phyloP scores from a whole-genome alignment of 2,329 filamentous ascomycete species.

The Claviceps pusilla region DNA sequence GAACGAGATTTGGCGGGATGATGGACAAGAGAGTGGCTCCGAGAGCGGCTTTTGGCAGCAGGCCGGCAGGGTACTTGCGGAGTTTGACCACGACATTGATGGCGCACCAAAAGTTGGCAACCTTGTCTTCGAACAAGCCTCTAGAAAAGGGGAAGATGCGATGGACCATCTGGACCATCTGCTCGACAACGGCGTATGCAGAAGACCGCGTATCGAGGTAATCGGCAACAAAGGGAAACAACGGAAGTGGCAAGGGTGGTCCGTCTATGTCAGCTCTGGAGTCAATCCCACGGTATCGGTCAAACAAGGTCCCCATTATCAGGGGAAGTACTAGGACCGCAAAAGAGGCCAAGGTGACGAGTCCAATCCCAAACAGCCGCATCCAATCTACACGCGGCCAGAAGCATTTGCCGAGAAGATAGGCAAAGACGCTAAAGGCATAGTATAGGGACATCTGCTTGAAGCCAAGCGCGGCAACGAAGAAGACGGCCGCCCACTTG shows the following conservation, averaged over 20 bases:
- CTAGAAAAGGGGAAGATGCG: slow-evolving; percentile 91
- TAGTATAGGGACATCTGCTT: slow-evolving; percentile 99
- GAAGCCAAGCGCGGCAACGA: slow-evolving; percentile 85
- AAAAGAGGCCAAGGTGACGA: slow-evolving; percentile 60
- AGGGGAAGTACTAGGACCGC: slow-evolving; percentile 62
- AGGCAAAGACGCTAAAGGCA: slow-evolving; percentile 82
- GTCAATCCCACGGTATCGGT: slow-evolving; percentile 49
- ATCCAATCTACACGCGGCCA: slow-evolving; percentile 53
- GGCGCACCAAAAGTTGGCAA: slow-evolving; percentile 95
- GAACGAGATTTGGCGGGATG: slow-evolving; percentile 59
- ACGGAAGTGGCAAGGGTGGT: slow-evolving; percentile 46
- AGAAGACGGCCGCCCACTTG: slow-evolving; percentile 84
- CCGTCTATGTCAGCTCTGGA: slow-evolving; percentile 41
- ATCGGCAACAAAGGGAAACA: slow-evolving; percentile 41
- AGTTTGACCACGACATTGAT: slow-evolving; percentile 84
- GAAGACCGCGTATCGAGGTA: slow-evolving; percentile 48
- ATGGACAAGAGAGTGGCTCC: slow-evolving; percentile 62
- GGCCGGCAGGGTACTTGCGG: slow-evolving; percentile 50
- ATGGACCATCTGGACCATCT: slow-evolving; percentile 70
- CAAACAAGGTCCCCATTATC: slow-evolving; percentile 54
- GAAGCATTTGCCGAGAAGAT: slow-evolving; percentile 74
- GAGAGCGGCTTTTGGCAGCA: slow-evolving; percentile 65
- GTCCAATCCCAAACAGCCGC: slow-evolving; percentile 59
- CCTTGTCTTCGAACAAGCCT: slow-evolving; percentile 97
- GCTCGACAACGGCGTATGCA: slow-evolving; percentile 62